These are phyloP conservation scores for Durio zibethinus DNA, from an alignment of 345 rosid genomes.

Conservation along the genomic window DNA sequence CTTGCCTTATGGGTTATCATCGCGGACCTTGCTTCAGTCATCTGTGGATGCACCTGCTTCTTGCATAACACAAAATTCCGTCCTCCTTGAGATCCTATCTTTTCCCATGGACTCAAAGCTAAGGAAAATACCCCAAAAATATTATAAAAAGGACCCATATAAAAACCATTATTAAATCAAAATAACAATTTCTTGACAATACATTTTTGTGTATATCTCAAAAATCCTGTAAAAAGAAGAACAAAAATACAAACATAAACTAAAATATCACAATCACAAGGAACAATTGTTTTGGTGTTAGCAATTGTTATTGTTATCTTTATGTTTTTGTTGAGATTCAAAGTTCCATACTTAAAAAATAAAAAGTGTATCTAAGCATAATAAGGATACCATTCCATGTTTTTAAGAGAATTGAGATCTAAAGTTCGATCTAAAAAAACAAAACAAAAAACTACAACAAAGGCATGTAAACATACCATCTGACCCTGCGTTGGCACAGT, in stretches of 20 bases:
- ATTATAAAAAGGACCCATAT: no score
- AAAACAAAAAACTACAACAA: not conserved
- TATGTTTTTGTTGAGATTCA: no score
- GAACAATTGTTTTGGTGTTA: no score
- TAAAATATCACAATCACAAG: not conserved
- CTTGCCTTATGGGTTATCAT: conserved; percentile 37
- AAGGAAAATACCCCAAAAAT: not conserved
- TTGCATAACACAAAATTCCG: conserved; percentile 78
- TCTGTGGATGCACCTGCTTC: conserved; percentile 49
- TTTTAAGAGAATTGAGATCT: not conserved
- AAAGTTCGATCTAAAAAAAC: not conserved
- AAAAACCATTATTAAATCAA: not conserved
- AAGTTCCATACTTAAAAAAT: no score
- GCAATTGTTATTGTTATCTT: no score
- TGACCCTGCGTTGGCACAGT: conserved; percentile 35
- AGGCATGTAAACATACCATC: conserved; percentile 24
- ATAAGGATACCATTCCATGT: no score
- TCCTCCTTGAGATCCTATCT: conserved; percentile 55
- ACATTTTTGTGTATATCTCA: not conserved
- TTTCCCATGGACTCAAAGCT: conserved; percentile 63
- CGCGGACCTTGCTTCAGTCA: conserved; percentile 31
- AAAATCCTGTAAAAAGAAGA: no score
- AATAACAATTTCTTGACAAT: not conserved
- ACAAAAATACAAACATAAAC: not conserved
- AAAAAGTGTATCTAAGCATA: no score